Evolutionary conservation across 306 rosid species (phyloP).

Genomic region (Rubus idaeus): DNA sequence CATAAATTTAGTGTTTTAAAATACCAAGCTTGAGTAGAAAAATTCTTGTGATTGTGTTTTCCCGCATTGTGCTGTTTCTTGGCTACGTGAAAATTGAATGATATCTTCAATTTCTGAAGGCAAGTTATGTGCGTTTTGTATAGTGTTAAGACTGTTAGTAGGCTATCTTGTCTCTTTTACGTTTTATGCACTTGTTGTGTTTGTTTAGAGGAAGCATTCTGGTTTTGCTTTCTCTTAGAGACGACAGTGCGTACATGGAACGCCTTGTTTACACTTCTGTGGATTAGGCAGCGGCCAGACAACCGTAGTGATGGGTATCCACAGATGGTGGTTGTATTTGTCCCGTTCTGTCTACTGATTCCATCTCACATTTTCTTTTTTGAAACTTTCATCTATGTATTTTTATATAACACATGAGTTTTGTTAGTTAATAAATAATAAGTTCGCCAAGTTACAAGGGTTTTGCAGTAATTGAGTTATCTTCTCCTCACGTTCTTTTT

Average conservation of each 20-base stretch:
- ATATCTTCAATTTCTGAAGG: background rate
- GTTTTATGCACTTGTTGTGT: constrained; percentile 31
- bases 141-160: background rate
- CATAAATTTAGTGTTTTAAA: background rate
- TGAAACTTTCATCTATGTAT: background rate
- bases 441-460: background rate
- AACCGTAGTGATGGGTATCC: constrained; percentile 91
- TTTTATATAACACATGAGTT: background rate
- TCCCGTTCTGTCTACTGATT: constrained; percentile 59
- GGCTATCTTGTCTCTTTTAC: background rate
- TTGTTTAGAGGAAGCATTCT: constrained; percentile 25
- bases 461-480: background rate
- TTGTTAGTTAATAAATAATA: background rate
- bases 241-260: constrained; percentile 49
- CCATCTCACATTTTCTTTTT: constrained; percentile 50
- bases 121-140: background rate
- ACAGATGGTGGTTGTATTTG: constrained; percentile 51
- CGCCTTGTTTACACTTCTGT: constrained; percentile 34
- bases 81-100: too few relatives aligned
- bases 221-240: constrained; percentile 34
- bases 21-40: background rate
- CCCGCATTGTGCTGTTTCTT: background rate
- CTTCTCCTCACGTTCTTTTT: background rate
- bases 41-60: background rate
- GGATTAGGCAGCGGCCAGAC: constrained; percentile 82